phyloP scores from a whole-genome alignment of 23 red algal species.

The Gracilariopsis chorda region DNA sequence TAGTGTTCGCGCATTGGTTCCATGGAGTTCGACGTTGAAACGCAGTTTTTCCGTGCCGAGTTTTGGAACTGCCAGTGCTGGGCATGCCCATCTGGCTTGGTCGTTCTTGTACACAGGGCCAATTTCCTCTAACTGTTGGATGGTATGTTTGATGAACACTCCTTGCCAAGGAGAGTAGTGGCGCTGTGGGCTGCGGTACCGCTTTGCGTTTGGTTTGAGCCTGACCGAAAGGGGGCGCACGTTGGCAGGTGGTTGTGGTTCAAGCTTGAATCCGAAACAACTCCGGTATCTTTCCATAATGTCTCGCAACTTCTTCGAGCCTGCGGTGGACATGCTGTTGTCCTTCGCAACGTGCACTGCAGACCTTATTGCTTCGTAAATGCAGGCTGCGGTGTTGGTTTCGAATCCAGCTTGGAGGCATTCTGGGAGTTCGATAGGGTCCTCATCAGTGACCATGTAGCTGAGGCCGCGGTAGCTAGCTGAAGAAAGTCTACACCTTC shows the following conservation, averaged over 20 bases:
- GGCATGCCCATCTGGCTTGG: not conserved
- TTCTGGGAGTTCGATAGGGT: slow-evolving; percentile 8
- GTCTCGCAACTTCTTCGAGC: too few species aligned
- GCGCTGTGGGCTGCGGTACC: not conserved
- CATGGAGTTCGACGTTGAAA: not conserved
- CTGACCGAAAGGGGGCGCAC: not conserved
- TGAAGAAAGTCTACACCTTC: not conserved
- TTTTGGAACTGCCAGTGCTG: not conserved
- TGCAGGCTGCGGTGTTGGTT: too few species aligned
- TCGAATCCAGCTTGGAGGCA: not conserved
- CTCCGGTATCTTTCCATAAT: too few species aligned
- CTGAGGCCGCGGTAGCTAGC: not conserved
- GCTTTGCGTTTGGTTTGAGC: not conserved
- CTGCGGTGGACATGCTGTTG: too few species aligned
- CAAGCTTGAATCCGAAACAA: too few species aligned
- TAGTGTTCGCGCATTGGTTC: not conserved
- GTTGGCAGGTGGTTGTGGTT: not conserved
- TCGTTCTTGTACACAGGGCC: not conserved
- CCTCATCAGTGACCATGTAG: not conserved
- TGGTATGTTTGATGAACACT: not conserved
- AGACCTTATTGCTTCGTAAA: too few species aligned
- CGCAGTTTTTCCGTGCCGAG: not conserved
- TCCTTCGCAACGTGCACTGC: too few species aligned
- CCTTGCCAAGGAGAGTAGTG: not conserved
- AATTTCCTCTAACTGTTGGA: not conserved